Evolutionary conservation across 352 stramenopile genomes (phyloP).

Genomic region (Peronosclerospora sorghi): DNA sequence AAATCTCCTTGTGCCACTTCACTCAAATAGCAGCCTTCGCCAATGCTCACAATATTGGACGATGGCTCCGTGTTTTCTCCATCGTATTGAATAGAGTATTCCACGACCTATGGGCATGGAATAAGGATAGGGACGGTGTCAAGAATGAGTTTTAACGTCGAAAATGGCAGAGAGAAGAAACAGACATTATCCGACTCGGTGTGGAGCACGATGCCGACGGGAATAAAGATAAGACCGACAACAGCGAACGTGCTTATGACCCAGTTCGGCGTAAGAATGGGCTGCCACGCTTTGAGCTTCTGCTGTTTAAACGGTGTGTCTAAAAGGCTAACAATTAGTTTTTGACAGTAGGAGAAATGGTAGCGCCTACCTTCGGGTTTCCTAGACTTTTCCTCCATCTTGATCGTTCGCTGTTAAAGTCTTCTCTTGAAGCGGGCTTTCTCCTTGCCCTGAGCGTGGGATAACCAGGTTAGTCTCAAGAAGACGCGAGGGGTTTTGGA

Average conservation of each 20-base stretch:
- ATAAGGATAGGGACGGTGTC: no score
- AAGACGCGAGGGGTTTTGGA: no score
- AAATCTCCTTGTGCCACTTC: slow-evolving; percentile 48
- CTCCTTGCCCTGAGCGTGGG: no score
- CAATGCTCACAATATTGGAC: slow-evolving; percentile 49
- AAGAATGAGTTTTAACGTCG: not conserved
- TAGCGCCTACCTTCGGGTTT: slow-evolving; percentile 59
- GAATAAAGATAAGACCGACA: slow-evolving; percentile 92
- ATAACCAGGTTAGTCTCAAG: no score
- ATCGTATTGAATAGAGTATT: slow-evolving; percentile 87
- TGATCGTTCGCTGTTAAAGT: no score
- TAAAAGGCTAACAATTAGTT: slow-evolving; percentile 3
- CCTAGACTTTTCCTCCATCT: slow-evolving; percentile 79
- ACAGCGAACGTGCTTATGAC: slow-evolving; percentile 91
- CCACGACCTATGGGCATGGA: slow-evolving; percentile 83
- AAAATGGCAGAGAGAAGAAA: slow-evolving; percentile 1
- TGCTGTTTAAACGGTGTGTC: slow-evolving; percentile 86
- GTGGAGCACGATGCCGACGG: slow-evolving; percentile 85
- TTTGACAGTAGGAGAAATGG: not conserved
- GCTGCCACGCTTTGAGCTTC: slow-evolving; percentile 91
- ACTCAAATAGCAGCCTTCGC: slow-evolving; percentile 48
- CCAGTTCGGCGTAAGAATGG: slow-evolving; percentile 93
- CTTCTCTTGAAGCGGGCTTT: no score
- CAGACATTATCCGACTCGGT: slow-evolving; percentile 78
- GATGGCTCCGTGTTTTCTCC: slow-evolving; percentile 42